These are phyloP conservation scores for Pezicula rhizophila DNA, from an alignment of 2,329 filamentous ascomycete species.

Conservation along the genomic window DNA sequence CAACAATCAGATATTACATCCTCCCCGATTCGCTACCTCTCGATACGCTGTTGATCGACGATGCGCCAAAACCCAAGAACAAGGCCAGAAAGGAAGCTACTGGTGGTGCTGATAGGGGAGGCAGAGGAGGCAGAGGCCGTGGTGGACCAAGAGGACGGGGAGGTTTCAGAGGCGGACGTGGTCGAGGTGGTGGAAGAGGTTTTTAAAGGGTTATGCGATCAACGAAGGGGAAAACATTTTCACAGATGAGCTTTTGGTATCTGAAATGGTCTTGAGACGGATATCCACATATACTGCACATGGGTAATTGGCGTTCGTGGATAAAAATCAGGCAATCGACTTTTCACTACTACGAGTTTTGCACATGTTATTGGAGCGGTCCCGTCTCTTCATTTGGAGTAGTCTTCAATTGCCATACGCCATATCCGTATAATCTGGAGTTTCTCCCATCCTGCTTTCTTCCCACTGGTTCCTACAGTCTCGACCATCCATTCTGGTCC, in stretches of 20 bases:
- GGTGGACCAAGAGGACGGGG: slow-evolving; percentile 40
- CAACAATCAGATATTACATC: slow-evolving; percentile 93
- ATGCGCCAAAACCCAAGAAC: slow-evolving; percentile 98
- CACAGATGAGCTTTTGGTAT: not conserved
- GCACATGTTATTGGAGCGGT: not conserved
- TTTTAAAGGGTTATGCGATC: slow-evolving; percentile 21
- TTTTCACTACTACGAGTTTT: slow-evolving; percentile 5
- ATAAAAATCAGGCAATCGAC: slow-evolving; percentile 15
- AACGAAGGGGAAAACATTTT: not conserved
- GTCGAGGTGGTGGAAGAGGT: slow-evolving; percentile 39
- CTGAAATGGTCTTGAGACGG: not conserved
- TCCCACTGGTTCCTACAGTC: slow-evolving; percentile 76
- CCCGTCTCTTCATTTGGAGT: not conserved
- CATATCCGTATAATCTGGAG: slow-evolving; percentile 84
- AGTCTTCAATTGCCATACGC: slow-evolving; percentile 33
- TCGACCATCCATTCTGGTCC: slow-evolving; percentile 63
- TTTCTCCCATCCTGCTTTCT: slow-evolving; percentile 90
- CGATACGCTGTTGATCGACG: slow-evolving; percentile 92
- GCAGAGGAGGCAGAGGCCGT: slow-evolving; percentile 39
- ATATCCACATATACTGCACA: not conserved
- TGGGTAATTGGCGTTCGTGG: slow-evolving; percentile 16
- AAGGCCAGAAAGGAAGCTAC: slow-evolving; percentile 90
- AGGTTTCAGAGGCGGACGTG: slow-evolving; percentile 42
- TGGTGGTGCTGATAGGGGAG: slow-evolving; percentile 50
- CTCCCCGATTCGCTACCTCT: slow-evolving; percentile 91